phyloP scores from a whole-genome alignment of 2,329 filamentous ascomycete species.

The Exophiala lecanii-corni region DNA sequence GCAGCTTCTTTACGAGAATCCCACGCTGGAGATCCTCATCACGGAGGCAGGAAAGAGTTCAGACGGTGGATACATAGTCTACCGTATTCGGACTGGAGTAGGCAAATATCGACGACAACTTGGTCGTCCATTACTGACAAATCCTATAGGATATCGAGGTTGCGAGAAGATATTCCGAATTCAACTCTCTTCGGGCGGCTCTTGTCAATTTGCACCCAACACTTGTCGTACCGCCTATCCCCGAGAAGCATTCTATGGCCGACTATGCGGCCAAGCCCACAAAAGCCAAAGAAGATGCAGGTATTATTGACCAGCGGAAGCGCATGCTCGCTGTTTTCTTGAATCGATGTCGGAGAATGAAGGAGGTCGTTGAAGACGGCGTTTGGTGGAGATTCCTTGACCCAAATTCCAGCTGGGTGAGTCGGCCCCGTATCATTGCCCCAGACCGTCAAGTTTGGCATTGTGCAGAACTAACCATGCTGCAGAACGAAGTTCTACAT shows the following conservation, averaged over 20 bases:
- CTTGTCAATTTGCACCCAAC: constrained; percentile 91
- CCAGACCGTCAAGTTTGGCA: constrained; percentile 16
- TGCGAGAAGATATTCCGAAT: constrained; percentile 91
- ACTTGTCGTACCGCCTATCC: constrained; percentile 91
- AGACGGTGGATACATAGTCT: constrained; percentile 92
- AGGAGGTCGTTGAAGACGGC: constrained; percentile 83
- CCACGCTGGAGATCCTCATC: constrained; percentile 82
- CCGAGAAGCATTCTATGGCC: constrained; percentile 97
- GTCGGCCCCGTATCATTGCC: constrained; percentile 26
- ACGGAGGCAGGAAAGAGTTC: constrained; percentile 92
- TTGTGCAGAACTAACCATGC: neutral
- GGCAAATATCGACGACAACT: constrained; percentile 26
- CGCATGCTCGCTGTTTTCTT: constrained; percentile 95
- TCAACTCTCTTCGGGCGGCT: constrained; percentile 82
- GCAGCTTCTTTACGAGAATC: constrained; percentile 94
- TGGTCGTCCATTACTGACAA: constrained; percentile 5
- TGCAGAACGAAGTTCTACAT: constrained; percentile 85
- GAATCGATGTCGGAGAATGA: constrained; percentile 90
- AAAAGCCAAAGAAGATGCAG: constrained; percentile 93
- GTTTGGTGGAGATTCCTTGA: constrained; percentile 98
- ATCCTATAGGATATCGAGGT: constrained; percentile 79
- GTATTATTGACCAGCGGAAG: constrained; percentile 94
- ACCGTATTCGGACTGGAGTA: constrained; percentile 94
- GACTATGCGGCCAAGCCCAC: constrained; percentile 98
- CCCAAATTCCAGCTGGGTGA: constrained; percentile 96